phyloP scores from a whole-genome alignment of 139 green algal species.

The Asterochloris erici region DNA sequence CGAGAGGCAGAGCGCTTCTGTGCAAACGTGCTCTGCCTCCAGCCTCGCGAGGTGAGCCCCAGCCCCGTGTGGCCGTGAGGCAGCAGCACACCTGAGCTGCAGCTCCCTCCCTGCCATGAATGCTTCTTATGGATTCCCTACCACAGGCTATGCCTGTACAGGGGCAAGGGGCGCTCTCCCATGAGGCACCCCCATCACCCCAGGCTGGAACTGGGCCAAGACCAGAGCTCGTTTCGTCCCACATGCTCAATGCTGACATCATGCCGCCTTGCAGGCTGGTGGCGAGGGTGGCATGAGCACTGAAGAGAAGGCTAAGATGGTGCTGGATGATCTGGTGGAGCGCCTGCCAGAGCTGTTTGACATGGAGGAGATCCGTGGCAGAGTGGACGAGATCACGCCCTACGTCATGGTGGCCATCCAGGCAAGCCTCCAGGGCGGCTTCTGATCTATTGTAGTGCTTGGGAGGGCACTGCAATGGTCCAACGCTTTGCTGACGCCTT shows the following conservation, averaged over 20 bases:
- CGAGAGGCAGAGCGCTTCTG: conserved; percentile 81
- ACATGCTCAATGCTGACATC: too few relatives aligned
- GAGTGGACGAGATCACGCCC: conserved; percentile 76
- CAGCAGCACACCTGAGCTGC: too few relatives aligned
- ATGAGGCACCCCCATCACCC: too few relatives aligned
- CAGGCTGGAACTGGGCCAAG: too few relatives aligned
- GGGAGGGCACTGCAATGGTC: not conserved
- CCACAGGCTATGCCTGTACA: too few relatives aligned
- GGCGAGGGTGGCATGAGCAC: conserved; percentile 56
- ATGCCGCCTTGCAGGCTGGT: not conserved
- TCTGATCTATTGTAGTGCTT: not conserved
- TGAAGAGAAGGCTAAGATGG: conserved; percentile 77
- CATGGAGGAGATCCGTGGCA: conserved; percentile 79
- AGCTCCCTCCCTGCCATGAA: too few relatives aligned
- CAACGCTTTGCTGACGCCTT: too few relatives aligned
- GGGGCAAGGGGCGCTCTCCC: too few relatives aligned
- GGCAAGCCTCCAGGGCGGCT: conserved; percentile 24
- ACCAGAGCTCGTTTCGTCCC: too few relatives aligned
- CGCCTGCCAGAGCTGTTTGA: conserved; percentile 76
- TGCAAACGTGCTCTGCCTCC: conserved; percentile 61
- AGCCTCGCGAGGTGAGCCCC: conserved; percentile 48
- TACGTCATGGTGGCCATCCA: conserved; percentile 92
- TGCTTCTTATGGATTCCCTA: too few relatives aligned
- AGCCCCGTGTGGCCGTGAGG: too few relatives aligned
- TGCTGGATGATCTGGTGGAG: conserved; percentile 83